Evolutionary conservation across 768 basidiomycete genomes (phyloP), one percentile per base, ranked within the genome.

Genomic region (Plicaturopsis crispa): DNA sequence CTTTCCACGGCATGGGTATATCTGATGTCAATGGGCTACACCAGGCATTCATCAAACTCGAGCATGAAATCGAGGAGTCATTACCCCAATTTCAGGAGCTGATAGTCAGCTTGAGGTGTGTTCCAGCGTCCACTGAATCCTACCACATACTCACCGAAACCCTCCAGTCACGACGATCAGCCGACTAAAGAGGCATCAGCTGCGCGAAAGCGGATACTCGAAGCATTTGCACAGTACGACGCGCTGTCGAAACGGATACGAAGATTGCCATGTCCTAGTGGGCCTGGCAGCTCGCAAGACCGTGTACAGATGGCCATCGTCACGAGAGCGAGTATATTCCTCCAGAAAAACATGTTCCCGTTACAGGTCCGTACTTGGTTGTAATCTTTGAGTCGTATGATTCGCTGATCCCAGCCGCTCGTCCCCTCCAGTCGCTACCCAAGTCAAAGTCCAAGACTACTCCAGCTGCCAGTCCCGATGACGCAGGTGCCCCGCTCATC

Each of bases 81-180:
- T 69, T 98, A 4, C 90, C 91, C 3, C 78, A 82, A 45, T 93
- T 94, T 54, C 89, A 94, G 49, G 91, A 94, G 51, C 67, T 92
- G 18, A 57, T 96, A 20, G 55, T 84, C 30, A 74, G 70, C 7
- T 65, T 93, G 24, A 82, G 64, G 85, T 87, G 41, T 41, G 66
- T 53, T 8, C 12, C 21, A 19, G 18, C 13, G 24, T 23, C 14
- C 21, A 37, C 26, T 23, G 24, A 39, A 13, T 18, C 22, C n/a
- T 47, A 38, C 11, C 32, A 31, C 19, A 43, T 23, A n/a, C 21
- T 31, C 18, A 17, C 30, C 31, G 6, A 37, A 69, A 63, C 24
- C 59, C 24, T 20, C 17, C 35, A 61, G 62, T 39, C 58, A 61
- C 44, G 62, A 69, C 41, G 62, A 71, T 45, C 75, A 72, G 35